Conservation (phyloP, 257 asterid species). For the Primulina eburnea region DNA sequence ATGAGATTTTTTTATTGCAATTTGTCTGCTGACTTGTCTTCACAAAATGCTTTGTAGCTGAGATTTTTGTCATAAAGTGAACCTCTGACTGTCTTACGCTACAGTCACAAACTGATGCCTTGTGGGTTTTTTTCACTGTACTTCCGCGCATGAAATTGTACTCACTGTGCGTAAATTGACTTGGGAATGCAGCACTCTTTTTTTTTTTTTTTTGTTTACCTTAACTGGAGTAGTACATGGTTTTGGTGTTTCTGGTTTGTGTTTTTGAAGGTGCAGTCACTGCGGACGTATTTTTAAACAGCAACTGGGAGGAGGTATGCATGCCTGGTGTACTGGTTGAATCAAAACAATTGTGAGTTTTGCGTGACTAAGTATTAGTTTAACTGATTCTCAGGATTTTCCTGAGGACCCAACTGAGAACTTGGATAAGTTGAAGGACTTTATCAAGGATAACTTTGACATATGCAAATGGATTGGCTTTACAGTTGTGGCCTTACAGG, state of each 20-base stretch:
- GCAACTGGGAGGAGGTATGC: conserved; percentile 77
- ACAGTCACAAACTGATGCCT: too few species aligned
- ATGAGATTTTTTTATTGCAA: too few species aligned
- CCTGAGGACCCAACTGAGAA: conserved; percentile 81
- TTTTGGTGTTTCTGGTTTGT: conserved; percentile 54
- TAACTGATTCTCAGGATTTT: conserved; percentile 58
- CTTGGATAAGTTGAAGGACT: conserved; percentile 57
- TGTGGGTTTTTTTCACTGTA: too few species aligned
- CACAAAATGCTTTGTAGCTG: too few species aligned
- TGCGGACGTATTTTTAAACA: conserved; percentile 72
- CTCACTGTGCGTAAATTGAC: not conserved
- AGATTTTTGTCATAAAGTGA: too few species aligned
- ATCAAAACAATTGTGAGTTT: too few species aligned
- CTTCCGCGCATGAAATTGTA: not conserved
- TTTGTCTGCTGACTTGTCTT: too few species aligned
- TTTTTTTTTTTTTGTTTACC: too few species aligned
- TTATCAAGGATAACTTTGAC: conserved; percentile 66
- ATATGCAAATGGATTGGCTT: conserved; percentile 79
- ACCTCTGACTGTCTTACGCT: too few species aligned
- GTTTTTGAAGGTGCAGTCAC: conserved; percentile 75
- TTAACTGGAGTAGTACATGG: conserved; percentile 47
- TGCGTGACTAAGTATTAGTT: not conserved
- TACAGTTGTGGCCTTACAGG: conserved; percentile 77
- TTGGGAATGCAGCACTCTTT: not conserved
- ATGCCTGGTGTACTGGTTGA: too few species aligned